Evolutionary conservation across 1,284 basidiomycete species (phyloP).

Genomic region (Megacollybia platyphylla): DNA sequence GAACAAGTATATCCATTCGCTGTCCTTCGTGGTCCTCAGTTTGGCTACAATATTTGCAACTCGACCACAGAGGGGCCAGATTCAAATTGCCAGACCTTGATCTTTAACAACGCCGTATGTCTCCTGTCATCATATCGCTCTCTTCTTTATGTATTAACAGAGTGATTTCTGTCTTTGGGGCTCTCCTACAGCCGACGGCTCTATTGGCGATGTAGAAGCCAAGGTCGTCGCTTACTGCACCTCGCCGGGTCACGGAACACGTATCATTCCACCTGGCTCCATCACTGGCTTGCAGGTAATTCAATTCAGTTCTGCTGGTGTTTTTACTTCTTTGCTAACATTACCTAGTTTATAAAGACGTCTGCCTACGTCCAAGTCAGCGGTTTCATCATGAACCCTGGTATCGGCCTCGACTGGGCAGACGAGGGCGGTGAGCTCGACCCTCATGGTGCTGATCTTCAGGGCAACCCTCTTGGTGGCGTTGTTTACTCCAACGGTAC

Average conservation of each 20-base stretch:
- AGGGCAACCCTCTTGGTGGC: slow-evolving; percentile 40
- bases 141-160: not conserved
- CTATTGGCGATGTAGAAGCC: slow-evolving; percentile 31
- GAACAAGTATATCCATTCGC: no score
- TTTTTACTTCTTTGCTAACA: no score
- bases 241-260: slow-evolving; percentile 22
- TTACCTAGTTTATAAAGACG: slow-evolving; percentile 23
- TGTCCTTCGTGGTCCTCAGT: slow-evolving; percentile 19
- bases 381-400: slow-evolving; percentile 37
- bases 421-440: slow-evolving; percentile 50
- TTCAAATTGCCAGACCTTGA: slow-evolving; percentile 28
- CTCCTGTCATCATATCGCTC: not conserved
- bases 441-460: slow-evolving; percentile 31
- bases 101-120: slow-evolving; percentile 16
- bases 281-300: slow-evolving; percentile 16
- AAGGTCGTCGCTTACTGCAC: slow-evolving; percentile 34
- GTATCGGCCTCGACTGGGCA: slow-evolving; percentile 23
- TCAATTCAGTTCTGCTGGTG: no score
- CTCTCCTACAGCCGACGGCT: slow-evolving; percentile 18
- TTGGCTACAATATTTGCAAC: slow-evolving; percentile 33
- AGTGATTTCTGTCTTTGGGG: slow-evolving; percentile 27
- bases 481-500: slow-evolving; percentile 39
- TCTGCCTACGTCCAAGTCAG: slow-evolving; percentile 34
- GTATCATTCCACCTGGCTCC: slow-evolving; percentile 26
- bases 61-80: slow-evolving; percentile 29